Evolutionary conservation across 2,329 filamentous ascomycete species (phyloP), one percentile per base, ranked within the genome.

Genomic region (Verticillium tricorpus): DNA sequence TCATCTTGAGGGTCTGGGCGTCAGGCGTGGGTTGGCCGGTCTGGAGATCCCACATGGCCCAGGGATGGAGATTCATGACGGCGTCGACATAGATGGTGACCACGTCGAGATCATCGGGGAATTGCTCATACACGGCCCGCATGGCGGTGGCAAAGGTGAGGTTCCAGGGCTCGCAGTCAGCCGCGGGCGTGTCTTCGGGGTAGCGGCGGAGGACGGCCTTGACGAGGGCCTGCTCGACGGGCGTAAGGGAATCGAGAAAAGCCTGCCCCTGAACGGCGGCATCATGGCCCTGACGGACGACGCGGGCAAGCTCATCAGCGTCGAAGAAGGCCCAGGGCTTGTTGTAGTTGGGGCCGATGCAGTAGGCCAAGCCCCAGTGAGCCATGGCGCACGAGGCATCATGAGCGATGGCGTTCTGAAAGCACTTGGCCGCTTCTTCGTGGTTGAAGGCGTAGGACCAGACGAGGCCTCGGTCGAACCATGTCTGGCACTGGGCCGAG

Each of bases 371-470:
- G 0, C 89, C 89, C 88, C 89, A 91, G 68, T 89, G 83, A 3
- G 85, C 87, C 78, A 91, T 85, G 34, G 82, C 80, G 62, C 85
- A 89, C 2, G 71, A 65, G 0, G 74, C 64, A 64, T 91, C 89
- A 56, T 77, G 70, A 1, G 72, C 71, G 35, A 85, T 80, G n/a
- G 86, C 87, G 9, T 77, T 75, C 67, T 86, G 76, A 67, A 91
- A 91, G 73, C 89, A 91, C 50, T 74, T 75, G 5, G 80, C 82
- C 0, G 88, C 84, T 71, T 92, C 90, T 66, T 89, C 87, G 69
- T 92, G 89, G 70, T 93, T 92, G 77, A 93, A 93, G 25, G 79
- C 88, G 71, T 89, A 93, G 54, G 80, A 82, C 90, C 90, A 93
- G 25, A 87, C 78, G n/a, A 93, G 76, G 2, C 89, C 90, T 3